Base-by-base conservation (phyloP, 78 protist genomes). In the Dictyostelium brefeldianum region DNA sequence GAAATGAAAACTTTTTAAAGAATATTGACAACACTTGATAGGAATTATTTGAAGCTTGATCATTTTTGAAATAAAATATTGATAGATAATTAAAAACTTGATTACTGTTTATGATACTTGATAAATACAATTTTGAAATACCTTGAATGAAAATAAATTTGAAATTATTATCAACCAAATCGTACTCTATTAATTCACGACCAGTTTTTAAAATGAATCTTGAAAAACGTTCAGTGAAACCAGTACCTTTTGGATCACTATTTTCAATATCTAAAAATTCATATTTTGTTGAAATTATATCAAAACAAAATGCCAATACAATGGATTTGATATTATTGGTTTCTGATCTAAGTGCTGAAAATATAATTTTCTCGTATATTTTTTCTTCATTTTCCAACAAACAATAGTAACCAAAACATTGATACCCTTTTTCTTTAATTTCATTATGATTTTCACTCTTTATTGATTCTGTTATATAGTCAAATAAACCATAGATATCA, bases 121-220 rank as follows among this genome's bases (percentile, higher is more conserved):
- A 59, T 22, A 22, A n/a, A 14, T 18, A 59, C 9, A 59, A 31
- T 59, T 59, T 59, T 59, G 69, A 59, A 59, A 59, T 22, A 59
- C 69, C 69, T 59, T 59, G 69, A 59, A 59, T 59, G 69, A 59
- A 59, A 59, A 59, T 59, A 18, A 59, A 59, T 59, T 59, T 59
- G 25, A 59, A 59, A 10, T 22, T 22, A 22, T 59, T 25, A 59
- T 59, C 25, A 22, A 22, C 25, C 11, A 59, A 59, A 20, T n/a
- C 69, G n/a, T 59, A 59, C 0, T 59, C 25, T 10, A 59, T 59
- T 59, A 59, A 59, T 59, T 59, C 69, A 22, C 25, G 14, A 59
- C 69, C 25, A 9, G 69, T 59, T 59, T 59, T 59, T 9, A 59
- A 22, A 59, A 59, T 25, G n/a, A 59, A 59, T 59, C 69, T 59